Evolutionary conservation across 75 land plant species (phyloP).

Genomic region (Picea sitchensis): DNA sequence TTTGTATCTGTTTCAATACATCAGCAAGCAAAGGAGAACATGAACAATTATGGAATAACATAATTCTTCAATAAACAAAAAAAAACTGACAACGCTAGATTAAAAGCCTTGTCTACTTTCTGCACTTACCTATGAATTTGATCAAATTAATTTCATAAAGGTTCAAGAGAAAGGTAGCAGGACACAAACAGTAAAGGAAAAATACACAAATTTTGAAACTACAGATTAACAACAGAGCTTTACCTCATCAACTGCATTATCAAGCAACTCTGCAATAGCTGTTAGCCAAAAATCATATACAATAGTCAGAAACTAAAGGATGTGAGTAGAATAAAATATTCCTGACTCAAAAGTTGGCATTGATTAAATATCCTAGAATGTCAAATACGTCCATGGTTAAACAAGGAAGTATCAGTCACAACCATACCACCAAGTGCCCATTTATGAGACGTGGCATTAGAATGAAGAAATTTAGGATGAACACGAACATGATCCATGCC

Average conservation of each 20-base stretch:
- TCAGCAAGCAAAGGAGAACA: neutral
- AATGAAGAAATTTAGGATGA: conserved; percentile 95
- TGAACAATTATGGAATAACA: neutral
- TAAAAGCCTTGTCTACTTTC: too few species aligned
- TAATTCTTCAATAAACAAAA: neutral
- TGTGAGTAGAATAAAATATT: neutral
- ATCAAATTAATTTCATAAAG: neutral
- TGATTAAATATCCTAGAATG: neutral
- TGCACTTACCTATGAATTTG: neutral
- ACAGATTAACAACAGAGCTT: neutral
- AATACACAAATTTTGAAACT: neutral
- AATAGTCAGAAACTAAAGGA: neutral
- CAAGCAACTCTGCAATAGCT: conserved; percentile 96
- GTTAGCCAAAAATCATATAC: conserved; percentile 14
- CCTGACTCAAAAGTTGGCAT: neutral
- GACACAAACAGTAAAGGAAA: neutral
- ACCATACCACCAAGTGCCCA: conserved; percentile 93
- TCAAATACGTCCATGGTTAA: neutral
- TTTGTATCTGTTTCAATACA: conserved; percentile 43
- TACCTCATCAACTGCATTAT: conserved; percentile 98
- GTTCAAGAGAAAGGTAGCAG: neutral
- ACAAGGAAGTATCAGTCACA: neutral
- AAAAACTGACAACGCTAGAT: neutral
- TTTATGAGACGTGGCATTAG: conserved; percentile 98
- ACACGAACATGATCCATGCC: conserved; percentile 64